A percentile compares a stretch with the other conserved stretches of the same genome.
Conservation (phyloP, 2,329 filamentous ascomycete genomes). For the Fusarium buxicola region DNA sequence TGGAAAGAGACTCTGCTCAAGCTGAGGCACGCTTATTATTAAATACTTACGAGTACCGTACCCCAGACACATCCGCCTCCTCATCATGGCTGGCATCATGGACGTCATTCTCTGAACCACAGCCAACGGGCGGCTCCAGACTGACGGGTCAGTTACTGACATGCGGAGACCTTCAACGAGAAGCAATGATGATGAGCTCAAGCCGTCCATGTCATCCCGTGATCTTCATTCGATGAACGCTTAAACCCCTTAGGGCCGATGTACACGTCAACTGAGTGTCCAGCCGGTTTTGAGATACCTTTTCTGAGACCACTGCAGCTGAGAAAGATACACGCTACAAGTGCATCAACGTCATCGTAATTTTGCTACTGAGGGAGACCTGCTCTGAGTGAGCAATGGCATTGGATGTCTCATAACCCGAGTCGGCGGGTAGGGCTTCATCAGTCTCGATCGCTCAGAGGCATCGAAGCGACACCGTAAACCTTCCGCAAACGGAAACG, state of each 20-base stretch:
- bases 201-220: conserved; percentile 40
- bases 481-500: conserved; percentile 21
- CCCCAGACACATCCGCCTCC: conserved; percentile 7
- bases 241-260: conserved; percentile 11
- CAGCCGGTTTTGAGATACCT: background rate
- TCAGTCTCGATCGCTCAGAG: background rate
- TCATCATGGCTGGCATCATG: conserved; percentile 25
- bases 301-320: conserved; percentile 21
- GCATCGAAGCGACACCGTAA: background rate
- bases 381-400: conserved; percentile 11
- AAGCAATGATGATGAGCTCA: conserved; percentile 17
- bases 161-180: conserved; percentile 1
- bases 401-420: conserved; percentile 20
- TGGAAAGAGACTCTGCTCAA: background rate
- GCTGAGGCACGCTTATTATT: conserved; percentile 15
- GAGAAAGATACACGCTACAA: conserved; percentile 3
- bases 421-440: conserved; percentile 23
- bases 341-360: conserved; percentile 24
- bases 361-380: background rate
- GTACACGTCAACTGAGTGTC: conserved; percentile 12
- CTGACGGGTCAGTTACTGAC: conserved; percentile 1
- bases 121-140: conserved; percentile 12
- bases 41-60: conserved; percentile 24
- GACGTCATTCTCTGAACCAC: conserved; percentile 28
- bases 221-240: conserved; percentile 26